Evolutionary conservation across 257 asterid species (phyloP).

Genomic region (Fraxinus excelsior): DNA sequence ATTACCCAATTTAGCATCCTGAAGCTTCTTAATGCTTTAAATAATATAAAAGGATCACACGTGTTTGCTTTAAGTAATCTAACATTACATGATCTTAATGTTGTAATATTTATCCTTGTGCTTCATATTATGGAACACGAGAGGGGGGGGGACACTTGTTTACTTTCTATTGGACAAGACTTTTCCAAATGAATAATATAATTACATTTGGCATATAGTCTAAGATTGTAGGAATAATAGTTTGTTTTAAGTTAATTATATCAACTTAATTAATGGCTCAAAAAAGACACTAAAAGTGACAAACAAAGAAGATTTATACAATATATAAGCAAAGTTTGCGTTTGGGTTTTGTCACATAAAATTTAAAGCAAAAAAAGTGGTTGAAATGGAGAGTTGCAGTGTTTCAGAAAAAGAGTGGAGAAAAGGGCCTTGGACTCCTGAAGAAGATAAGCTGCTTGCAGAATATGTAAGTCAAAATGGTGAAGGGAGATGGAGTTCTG

Average conservation of each 20-base stretch:
- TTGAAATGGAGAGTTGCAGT: conserved; percentile 34
- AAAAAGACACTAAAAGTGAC: conserved; percentile 33
- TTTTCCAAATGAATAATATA: conserved; percentile 23
- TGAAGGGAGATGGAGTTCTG: conserved; percentile 53
- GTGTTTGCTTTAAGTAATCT: background rate
- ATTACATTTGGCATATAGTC: conserved; percentile 48
- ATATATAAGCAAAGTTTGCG: conserved; percentile 28
- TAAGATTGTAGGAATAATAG: conserved; percentile 11
- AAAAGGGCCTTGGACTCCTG: conserved; percentile 54
- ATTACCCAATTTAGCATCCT: conserved; percentile 48
- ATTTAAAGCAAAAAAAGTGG: conserved; percentile 35
- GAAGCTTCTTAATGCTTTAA: conserved; percentile 54
- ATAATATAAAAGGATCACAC: conserved; percentile 15
- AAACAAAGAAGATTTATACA: conserved; percentile 14
- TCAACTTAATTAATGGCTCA: conserved; percentile 28
- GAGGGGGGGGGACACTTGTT: conserved; percentile 36
- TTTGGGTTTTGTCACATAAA: conserved; percentile 37
- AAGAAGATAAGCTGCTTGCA: conserved; percentile 41
- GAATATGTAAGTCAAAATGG: conserved; percentile 42
- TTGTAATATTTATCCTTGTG: conserved; percentile 22
- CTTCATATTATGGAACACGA: conserved; percentile 26
- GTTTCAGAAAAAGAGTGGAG: conserved; percentile 40
- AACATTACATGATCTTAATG: background rate
- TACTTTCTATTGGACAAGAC: conserved; percentile 25
- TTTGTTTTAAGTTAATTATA: conserved; percentile 13